A percentile compares a stretch with the other conserved stretches of the same genome.
These are phyloP conservation scores for Penicillium robsamsonii DNA, from an alignment of 495 filamentous ascomycete species.

Conservation along the genomic window DNA sequence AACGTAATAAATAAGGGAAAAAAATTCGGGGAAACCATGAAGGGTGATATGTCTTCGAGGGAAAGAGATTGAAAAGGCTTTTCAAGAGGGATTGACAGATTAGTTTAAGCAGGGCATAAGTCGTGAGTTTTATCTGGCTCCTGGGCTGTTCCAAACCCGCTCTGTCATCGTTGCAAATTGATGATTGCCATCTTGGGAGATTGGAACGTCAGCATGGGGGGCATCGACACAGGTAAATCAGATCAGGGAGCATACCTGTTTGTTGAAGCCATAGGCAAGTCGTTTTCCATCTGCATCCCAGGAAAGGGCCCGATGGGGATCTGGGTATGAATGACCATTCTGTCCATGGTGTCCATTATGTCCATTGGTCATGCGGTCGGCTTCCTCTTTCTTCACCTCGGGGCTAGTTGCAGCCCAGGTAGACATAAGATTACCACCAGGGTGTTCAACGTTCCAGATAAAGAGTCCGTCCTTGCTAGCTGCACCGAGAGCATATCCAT, in stretches of 20 bases:
- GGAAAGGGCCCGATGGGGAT: constrained; percentile 54
- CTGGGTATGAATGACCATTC: constrained; percentile 34
- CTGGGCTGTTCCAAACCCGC: neutral
- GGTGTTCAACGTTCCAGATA: constrained; percentile 69
- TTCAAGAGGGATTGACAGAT: constrained; percentile 8
- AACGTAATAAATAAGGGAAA: constrained; percentile 17
- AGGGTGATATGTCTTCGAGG: constrained; percentile 10
- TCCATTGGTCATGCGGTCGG: constrained; percentile 35
- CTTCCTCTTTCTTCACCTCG: constrained; percentile 32
- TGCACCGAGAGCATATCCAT: constrained; percentile 68
- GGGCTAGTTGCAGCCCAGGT: constrained; percentile 51
- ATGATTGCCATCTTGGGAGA: constrained; percentile 41
- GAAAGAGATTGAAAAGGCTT: constrained; percentile 4
- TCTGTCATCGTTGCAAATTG: constrained; percentile 43
- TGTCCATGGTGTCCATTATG: constrained; percentile 39
- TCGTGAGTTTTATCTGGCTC: constrained; percentile 9
- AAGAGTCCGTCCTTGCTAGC: constrained; percentile 62
- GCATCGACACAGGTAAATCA: neutral
- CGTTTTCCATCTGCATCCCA: constrained; percentile 78
- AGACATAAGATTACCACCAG: constrained; percentile 60
- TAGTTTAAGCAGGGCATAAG: constrained; percentile 9
- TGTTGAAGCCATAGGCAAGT: constrained; percentile 69
- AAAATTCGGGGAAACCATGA: neutral
- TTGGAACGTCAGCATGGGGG: constrained; percentile 11
- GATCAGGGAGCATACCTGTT: constrained; percentile 53